Base-by-base conservation (phyloP, 2,329 filamentous ascomycete genomes). In the Chrysosporium queenslandicum region DNA sequence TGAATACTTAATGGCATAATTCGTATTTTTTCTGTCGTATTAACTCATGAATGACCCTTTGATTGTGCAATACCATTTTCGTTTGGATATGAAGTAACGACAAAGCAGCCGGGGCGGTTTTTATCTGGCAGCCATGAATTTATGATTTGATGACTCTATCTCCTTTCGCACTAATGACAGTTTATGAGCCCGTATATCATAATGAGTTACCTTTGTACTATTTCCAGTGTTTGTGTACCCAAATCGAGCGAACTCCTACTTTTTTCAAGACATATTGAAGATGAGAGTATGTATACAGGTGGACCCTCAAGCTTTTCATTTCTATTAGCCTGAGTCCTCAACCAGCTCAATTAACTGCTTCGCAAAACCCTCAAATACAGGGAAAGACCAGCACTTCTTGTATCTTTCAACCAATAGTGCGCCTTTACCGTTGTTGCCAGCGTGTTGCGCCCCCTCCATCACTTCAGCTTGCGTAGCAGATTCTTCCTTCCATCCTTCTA, bases 401-500 rank as follows among this genome's bases (percentile, higher is more conserved):
- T 74, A 74, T 58, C 63, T 66, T 36, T 73, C 69, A 46, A 73
- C 70, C 37, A 74, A 58, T 8, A 65, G 61, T 39, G 66, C 56
- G 39, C 56, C 59, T 21, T 65, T 65, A 34, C 56, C 60, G 11
- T 51, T 32, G 20, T 32, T 34, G 12, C 18, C 36, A 40, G 41
- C 18, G 32, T 46, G 50, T 7, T 53, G 50, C 32, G 55, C 41
- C n/a, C 46, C 41, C 47, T 52, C 27, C 18, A 25, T 45, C n/a
- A 27, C 34, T 58, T 49, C 51, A 3, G 58, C 51, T 23, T 47
- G 37, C 4, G 47, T 56, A 21, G 54, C 53, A 30, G 55, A 60
- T 60, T 60, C 53, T 58, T 59, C 50, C 60, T 51, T 50, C 46
- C 46, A 64, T 18, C 70, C 87, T 68, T 97, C 91, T 39, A 98